Evolutionary conservation across 2,329 filamentous ascomycete genomes (phyloP), one percentile per base, ranked within the genome.

Genomic region (Parastagonospora avenae): DNA sequence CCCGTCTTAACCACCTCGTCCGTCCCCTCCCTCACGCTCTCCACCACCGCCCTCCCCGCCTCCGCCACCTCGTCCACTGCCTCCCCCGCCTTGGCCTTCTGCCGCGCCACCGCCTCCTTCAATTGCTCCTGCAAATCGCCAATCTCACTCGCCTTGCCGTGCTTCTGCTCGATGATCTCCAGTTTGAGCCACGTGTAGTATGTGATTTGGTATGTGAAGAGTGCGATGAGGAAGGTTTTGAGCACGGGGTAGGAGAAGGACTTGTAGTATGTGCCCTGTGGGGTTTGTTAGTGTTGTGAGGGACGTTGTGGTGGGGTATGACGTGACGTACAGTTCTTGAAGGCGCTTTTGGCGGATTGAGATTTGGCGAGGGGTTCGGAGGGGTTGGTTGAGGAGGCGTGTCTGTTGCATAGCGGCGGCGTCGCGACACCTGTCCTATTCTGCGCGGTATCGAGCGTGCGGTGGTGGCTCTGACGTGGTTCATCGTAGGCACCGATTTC

Each of bases 121-220:
- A 72, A 48, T 46, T 70, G 58, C 14, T 50, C 46, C 27, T 66
- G 63, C 42, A 70, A 32, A 19, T 55, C 54, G 11, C 39, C 44
- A 19, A 68, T 63, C 42, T 64, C 61, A 5, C 40, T 55, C 12
- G 48, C 47, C 36, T 82, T 83, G 38, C 85, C 78, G 15, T 77
- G 76, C 66, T 82, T 85, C 49, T 83, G 78, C 75, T 94, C 90
- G 46, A 90, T 81, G 30, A 83, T 82, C 72, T 92, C 90, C 43
- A 93, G 79, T 73, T 87, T 90, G 32, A 84, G 70, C 90, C 90
- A 94, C 11, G 76, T 77, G 77, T 84, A 91, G 75, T 92, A 93
- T 11, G 82, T 74, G n/a, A 89, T 64, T 74, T 94, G 90, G 72
- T 93, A 94, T 2, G 87, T 88, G 67, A 91, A 86, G 48, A 92